phyloP scores from a whole-genome alignment of 2,329 filamentous ascomycete species.

The Sarocladiaceae sp. region DNA sequence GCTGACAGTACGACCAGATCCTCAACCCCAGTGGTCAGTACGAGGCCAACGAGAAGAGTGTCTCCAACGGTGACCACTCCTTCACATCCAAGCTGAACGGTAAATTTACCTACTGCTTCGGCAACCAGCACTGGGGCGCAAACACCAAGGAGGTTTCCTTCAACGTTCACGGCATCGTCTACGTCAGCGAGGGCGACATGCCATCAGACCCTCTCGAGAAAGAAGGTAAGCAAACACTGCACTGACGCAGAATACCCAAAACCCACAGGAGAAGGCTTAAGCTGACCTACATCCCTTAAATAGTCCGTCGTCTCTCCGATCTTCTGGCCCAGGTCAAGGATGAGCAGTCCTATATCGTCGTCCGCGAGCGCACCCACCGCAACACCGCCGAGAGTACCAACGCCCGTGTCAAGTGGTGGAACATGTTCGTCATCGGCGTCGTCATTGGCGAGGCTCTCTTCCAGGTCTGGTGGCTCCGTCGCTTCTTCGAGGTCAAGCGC shows the following conservation, averaged over 20 bases:
- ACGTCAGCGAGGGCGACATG: slow-evolving; percentile 82
- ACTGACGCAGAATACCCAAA: neutral
- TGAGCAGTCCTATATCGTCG: slow-evolving; percentile 93
- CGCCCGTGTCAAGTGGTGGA: slow-evolving; percentile 98
- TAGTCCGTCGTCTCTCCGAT: slow-evolving; percentile 78
- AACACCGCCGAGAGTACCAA: slow-evolving; percentile 99
- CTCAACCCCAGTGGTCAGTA: slow-evolving; percentile 70
- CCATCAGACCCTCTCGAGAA: slow-evolving; percentile 82
- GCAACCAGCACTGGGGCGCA: slow-evolving; percentile 96
- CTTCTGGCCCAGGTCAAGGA: slow-evolving; percentile 90
- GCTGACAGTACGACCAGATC: slow-evolving; percentile 46
- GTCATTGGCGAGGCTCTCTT: slow-evolving; percentile 89
- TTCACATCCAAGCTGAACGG: slow-evolving; percentile 83
- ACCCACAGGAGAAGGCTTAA: slow-evolving; percentile 2
- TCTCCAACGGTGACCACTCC: slow-evolving; percentile 88
- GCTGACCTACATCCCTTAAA: slow-evolving; percentile 11
- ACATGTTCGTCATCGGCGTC: slow-evolving; percentile 87
- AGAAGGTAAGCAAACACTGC: slow-evolving; percentile 82
- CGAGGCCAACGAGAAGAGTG: slow-evolving; percentile 71
- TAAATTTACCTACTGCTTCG: slow-evolving; percentile 95
- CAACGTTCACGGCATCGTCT: slow-evolving; percentile 98
- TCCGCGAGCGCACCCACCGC: slow-evolving; percentile 91
- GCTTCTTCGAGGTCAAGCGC: slow-evolving; percentile 87
- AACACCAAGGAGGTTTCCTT: slow-evolving; percentile 97
- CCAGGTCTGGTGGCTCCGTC: slow-evolving; percentile 98